Base-by-base conservation (phyloP, 495 filamentous ascomycete genomes). In the Neurospora sp. region DNA sequence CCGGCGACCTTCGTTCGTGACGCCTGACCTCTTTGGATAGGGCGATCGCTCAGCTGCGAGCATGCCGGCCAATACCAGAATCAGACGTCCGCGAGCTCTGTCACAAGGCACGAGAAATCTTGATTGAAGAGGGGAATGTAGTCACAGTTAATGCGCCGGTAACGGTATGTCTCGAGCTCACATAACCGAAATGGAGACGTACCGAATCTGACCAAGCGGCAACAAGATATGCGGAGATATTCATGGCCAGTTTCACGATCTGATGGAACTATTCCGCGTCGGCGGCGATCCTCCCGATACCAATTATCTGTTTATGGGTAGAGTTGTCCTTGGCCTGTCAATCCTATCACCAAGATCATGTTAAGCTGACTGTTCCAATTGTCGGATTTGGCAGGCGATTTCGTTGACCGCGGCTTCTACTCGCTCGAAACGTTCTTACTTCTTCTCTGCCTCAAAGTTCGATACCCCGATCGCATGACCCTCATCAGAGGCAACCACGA, bases 71-170 rank as follows among this genome's bases (percentile, higher is more conserved):
- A 72, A 99, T 99, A 78, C 96, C 96, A 74, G 96, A 99, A 85
- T 85, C 90, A 61, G 92, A 97, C 80, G 96, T 99, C 69, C 91
- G 96, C 76, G 94, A 98, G 81, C 87, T 99, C 78, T 98, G 96
- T 83, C 94, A 98, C 86, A 98, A 98, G 83, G 96, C 96, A 68
- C 89, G 96, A 71, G 96, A 99, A 84, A 89, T 99, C 44, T 85
- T 99, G 69, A 97, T 99, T 74, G 96, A 99, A 83, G 96, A 99
- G 84, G 94, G 93, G 73, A 99, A 99, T 81, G 96, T 99, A 68
- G 96, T 98, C 71, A 92, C 93, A 41, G 94, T 99, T 74, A 91
- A 95, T 78, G 96, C 96, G 71, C 96, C 96, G 35, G 96, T 99
- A 76, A 99, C 96, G 80, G 89, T 91, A 86, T 35, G 78, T 65